Conservation (phyloP, 305 asterid genomes). For the Fraxinus floribunda region DNA sequence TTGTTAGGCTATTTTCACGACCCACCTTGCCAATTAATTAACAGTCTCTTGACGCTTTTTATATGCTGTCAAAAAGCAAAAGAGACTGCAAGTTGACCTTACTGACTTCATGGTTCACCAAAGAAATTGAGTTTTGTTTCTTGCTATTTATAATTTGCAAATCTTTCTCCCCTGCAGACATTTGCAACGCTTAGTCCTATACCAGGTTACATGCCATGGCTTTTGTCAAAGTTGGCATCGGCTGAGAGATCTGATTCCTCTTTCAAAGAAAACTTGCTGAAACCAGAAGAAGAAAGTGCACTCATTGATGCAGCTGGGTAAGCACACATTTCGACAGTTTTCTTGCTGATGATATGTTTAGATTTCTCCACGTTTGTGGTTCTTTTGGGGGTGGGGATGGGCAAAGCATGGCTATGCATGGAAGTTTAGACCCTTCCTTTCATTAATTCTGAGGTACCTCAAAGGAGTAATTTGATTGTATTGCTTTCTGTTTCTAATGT, state of each 20-base stretch:
- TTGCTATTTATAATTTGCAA: constrained; percentile 18
- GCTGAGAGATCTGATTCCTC: constrained; percentile 64
- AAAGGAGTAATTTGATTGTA: not conserved
- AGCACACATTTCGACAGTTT: constrained; percentile 28
- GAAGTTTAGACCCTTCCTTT: not conserved
- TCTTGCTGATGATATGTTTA: constrained; percentile 16
- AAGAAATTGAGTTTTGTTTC: not conserved
- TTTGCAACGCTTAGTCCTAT: constrained; percentile 97
- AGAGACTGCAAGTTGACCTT: not conserved
- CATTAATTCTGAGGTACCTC: not conserved
- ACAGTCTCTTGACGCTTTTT: not conserved
- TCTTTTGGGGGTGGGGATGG: not conserved
- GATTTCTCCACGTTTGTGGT: not conserved
- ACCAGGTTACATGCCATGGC: constrained; percentile 92
- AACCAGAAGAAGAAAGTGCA: constrained; percentile 70
- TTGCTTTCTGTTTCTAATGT: constrained; percentile 10
- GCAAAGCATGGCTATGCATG: constrained; percentile 5
- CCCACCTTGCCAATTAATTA: not conserved
- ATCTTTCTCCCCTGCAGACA: constrained; percentile 51
- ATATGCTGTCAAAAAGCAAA: constrained; percentile 7
- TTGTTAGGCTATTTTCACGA: constrained; percentile 4
- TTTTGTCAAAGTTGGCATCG: constrained; percentile 71
- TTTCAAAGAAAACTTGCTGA: constrained; percentile 73
- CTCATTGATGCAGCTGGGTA: constrained; percentile 64
- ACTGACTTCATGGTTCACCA: constrained; percentile 6